phyloP scores from a whole-genome alignment of 108 stramenopile species.

The Schizochytrium sp. region DNA sequence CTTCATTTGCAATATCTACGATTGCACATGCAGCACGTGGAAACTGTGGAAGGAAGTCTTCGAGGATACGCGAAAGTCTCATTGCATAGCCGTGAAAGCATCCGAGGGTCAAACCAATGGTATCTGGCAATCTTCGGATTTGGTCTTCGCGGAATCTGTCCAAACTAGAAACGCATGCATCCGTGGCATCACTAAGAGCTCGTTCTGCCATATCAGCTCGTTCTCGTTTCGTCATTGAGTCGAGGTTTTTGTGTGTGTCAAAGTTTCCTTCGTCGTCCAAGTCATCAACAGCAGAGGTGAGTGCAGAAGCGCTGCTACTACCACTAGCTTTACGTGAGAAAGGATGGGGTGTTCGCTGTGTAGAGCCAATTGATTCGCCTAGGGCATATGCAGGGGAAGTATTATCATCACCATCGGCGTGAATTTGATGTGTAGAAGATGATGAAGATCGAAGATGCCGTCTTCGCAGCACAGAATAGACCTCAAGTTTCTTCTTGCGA shows the following conservation, averaged over 20 bases:
- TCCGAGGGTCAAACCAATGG: slow-evolving; percentile 10
- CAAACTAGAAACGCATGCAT: neutral
- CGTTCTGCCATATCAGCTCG: slow-evolving; percentile 38
- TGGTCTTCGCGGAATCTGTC: neutral
- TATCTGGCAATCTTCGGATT: neutral
- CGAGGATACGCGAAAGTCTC: neutral
- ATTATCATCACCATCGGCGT: neutral
- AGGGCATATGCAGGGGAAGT: neutral
- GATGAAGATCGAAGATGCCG: neutral
- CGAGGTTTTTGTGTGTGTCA: neutral
- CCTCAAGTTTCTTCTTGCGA: slow-evolving; percentile 41
- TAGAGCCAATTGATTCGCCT: no score
- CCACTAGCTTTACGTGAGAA: slow-evolving; percentile 28
- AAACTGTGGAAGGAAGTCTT: neutral
- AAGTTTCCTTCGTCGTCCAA: neutral
- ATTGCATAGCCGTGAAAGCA: slow-evolving; percentile 2
- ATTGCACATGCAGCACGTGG: slow-evolving; percentile 47
- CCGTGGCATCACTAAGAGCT: slow-evolving; percentile 11
- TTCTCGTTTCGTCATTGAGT: neutral
- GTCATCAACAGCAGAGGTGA: neutral
- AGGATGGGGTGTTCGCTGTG: neutral
- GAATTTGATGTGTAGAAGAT: neutral
- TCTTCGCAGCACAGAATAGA: slow-evolving; percentile 15
- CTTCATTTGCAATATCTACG: slow-evolving; percentile 28
- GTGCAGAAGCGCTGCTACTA: neutral